Percentiles rank a stretch among this genome's conserved stretches.
Conservation (phyloP, 306 rosid species). For the Lagenaria siceraria region DNA sequence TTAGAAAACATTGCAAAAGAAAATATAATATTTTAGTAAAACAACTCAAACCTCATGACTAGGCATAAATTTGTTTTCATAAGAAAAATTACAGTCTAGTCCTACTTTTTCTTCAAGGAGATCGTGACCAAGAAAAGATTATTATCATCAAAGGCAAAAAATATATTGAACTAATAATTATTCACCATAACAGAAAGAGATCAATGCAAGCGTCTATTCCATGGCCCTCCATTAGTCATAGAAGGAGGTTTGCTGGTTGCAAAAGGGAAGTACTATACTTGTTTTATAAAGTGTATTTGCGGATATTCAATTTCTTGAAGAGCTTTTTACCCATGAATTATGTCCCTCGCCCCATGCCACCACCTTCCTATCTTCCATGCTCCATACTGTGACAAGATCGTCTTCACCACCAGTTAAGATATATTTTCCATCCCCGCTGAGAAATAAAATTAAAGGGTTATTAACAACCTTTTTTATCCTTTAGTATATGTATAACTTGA, state of each 20-base stretch:
- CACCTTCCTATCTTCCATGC: conserved; percentile 95
- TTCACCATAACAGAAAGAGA: neutral
- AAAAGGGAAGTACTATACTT: neutral
- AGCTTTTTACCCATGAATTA: conserved; percentile 66
- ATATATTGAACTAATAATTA: neutral
- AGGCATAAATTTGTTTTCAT: neutral
- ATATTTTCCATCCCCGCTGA: conserved; percentile 90
- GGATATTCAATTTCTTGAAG: neutral
- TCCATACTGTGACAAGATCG: conserved; percentile 97
- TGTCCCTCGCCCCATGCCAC: conserved; percentile 99
- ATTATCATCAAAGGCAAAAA: neutral
- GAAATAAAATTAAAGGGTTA: conserved; percentile 3
- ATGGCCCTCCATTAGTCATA: neutral
- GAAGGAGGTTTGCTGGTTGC: neutral
- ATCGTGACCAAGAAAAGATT: neutral
- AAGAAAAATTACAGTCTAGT: neutral
- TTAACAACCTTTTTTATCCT: conserved; percentile 4
- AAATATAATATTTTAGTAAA: neutral
- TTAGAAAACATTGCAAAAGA: neutral
- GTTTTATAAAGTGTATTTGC: neutral
- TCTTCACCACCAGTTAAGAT: conserved; percentile 98
- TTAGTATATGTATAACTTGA: neutral
- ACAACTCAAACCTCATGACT: neutral
- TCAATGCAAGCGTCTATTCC: neutral
- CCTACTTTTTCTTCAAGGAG: neutral